Percentiles rank a stretch among this genome's conserved stretches.
Evolutionary conservation across 805 yeast genomes (phyloP).

Genomic region (Saccharomycopsis javanensis): DNA sequence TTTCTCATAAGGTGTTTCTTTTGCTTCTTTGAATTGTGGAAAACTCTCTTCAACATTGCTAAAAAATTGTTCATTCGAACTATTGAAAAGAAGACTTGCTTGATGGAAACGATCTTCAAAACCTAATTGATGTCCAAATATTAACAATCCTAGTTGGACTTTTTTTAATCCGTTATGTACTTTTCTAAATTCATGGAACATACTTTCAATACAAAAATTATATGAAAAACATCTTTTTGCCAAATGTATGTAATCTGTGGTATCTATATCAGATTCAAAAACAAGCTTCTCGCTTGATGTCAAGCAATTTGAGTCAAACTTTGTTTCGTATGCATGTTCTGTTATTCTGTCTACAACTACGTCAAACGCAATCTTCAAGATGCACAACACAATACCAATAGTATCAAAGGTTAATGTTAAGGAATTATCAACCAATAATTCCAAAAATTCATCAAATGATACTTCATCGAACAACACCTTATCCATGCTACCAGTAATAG

Average conservation of each 20-base stretch:
- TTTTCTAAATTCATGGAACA: slow-evolving; percentile 10
- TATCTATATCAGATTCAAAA: neutral
- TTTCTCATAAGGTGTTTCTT: neutral
- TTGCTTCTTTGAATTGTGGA: neutral
- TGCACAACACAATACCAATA: slow-evolving; percentile 11
- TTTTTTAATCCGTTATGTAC: slow-evolving; percentile 14
- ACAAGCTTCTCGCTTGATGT: slow-evolving; percentile 8
- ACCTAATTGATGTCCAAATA: neutral
- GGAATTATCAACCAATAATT: neutral
- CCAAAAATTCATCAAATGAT: neutral
- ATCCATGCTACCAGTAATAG: slow-evolving; percentile 1
- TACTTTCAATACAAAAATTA: slow-evolving; percentile 11
- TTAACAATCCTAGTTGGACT: slow-evolving; percentile 14
- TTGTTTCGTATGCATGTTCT: slow-evolving; percentile 10
- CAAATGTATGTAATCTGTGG: slow-evolving; percentile 6
- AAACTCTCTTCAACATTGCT: neutral
- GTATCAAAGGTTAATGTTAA: slow-evolving; percentile 12
- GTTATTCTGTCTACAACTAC: slow-evolving; percentile 3
- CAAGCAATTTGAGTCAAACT: slow-evolving; percentile 5
- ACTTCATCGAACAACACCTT: neutral
- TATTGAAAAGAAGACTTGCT: slow-evolving; percentile 8
- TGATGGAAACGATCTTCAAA: slow-evolving; percentile 13
- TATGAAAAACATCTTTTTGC: slow-evolving; percentile 15
- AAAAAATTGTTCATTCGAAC: neutral
- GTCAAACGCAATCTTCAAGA: slow-evolving; percentile 8